phyloP scores from a whole-genome alignment of 2,329 filamentous ascomycete genomes.

The Sporothrix globosa region DNA sequence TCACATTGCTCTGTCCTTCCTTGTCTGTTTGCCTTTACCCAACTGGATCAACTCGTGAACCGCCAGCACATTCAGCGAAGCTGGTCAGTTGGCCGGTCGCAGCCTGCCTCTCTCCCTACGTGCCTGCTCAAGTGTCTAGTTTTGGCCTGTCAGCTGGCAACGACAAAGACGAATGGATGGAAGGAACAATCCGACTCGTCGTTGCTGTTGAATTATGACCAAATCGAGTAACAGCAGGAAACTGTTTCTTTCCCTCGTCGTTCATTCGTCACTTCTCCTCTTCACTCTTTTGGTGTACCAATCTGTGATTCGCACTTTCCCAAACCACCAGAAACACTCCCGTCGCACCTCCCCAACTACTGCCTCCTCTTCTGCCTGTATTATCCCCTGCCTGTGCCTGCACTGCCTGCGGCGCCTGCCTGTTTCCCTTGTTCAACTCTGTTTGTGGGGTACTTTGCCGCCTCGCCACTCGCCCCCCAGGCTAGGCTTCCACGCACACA shows the following conservation, averaged over 20 bases:
- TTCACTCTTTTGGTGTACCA: conserved; percentile 20
- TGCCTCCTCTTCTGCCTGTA: conserved; percentile 27
- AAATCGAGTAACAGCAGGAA: background rate
- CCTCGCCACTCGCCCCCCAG: conserved; percentile 41
- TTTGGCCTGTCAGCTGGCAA: conserved; percentile 24
- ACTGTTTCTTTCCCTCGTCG: conserved; percentile 15
- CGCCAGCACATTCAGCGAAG: background rate
- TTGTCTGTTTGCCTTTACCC: background rate
- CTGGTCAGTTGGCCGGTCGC: conserved; percentile 14
- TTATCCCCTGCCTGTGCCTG: conserved; percentile 22
- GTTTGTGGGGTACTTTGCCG: conserved; percentile 35
- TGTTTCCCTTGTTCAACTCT: conserved; percentile 27
- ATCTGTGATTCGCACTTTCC: conserved; percentile 13
- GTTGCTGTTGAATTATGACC: background rate
- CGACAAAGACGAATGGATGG: background rate
- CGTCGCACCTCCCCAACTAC: conserved; percentile 2
- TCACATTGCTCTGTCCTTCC: background rate
- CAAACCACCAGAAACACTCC: conserved; percentile 17
- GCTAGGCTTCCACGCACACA: conserved; percentile 41
- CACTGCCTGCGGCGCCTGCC: conserved; percentile 27
- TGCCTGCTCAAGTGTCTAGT: conserved; percentile 2
- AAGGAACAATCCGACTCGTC: conserved; percentile 3
- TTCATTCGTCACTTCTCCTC: background rate
- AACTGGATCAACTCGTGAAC: background rate
- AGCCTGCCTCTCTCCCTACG: conserved; percentile 2